These are phyloP conservation scores for Neospora caninum DNA, from an alignment of 169 alveolate genomes.

Conservation along the genomic window DNA sequence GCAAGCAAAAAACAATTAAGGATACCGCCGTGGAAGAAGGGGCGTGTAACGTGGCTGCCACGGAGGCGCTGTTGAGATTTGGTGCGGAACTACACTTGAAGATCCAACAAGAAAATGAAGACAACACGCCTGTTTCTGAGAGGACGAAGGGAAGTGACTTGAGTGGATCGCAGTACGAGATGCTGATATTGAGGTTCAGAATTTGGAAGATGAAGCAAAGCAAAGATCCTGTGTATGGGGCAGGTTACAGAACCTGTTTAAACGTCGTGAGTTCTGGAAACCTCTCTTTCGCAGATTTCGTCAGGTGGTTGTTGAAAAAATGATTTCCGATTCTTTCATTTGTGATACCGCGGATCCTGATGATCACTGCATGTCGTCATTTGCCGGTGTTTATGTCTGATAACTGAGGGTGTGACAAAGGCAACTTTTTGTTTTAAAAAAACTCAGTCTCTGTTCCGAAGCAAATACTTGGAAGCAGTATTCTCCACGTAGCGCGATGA, in stretches of 20 bases:
- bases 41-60: conserved; percentile 36
- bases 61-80: neutral
- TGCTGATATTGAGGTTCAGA: neutral
- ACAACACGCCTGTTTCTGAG: neutral
- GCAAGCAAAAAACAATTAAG: neutral
- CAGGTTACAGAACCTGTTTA: neutral
- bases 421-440: no score
- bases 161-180: neutral
- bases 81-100: neutral
- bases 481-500: no score
- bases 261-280: neutral
- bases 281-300: neutral
- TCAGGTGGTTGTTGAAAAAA: neutral
- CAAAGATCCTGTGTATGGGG: conserved; percentile 31
- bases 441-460: no score
- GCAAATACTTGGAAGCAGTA: no score
- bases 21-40: neutral
- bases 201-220: conserved; percentile 27
- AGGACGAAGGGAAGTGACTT: neutral
- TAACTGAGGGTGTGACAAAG: no score
- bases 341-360: neutral
- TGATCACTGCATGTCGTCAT: no score
- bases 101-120: neutral
- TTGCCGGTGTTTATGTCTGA: no score
- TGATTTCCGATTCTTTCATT: neutral